Evolutionary conservation across 305 asterid genomes (phyloP), one percentile per base, ranked within the genome.

Genomic region (Fraxinus sp.): DNA sequence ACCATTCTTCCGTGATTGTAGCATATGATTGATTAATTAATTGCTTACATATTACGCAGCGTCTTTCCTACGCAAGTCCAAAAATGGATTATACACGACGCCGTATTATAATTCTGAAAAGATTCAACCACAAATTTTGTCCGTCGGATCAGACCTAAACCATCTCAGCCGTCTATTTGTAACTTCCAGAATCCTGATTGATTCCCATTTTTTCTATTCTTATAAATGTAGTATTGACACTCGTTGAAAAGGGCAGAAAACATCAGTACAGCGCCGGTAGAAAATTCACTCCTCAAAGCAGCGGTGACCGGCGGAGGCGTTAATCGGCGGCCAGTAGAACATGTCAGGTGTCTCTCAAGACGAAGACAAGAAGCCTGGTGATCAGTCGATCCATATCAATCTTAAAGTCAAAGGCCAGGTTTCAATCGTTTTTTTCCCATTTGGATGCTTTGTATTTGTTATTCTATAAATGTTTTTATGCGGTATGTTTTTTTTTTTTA

Each of bases 341-440:
- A 59, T 59, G 70, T 59, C 70, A 20, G 70, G 70, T 59, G 70
- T 20, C 22, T 0, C 30, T 59, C 70, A 59, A 22, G 70, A 59
- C 28, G 70, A 59, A 59, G 70, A 59, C 30, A 59, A 59, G 30
- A 59, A 59, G 70, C 70, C 70, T 7, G 32, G 70, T 20, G 70
- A 59, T 59, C 70, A 59, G 24, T 59, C 30, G 30, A 22, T 59
- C 70, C 70, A 59, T 59, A 59, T 59, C 30, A 59, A 59, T 59
- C 70, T 59, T 7, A 59, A 59, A 59, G 70, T 59, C 70, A 59
- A 59, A 59, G 70, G 70, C 70, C 70, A 62, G 71, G 71, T 62
- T 62, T 62, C 16, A 62, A 20, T 62, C 71, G 11, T 59, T 57
- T 20, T 8, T 22, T 20, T 0, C 18, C 18, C 71, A 22, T 62